Percentiles rank a stretch among this genome's conserved stretches.
Conservation (phyloP, 805 yeast species). For the Ogataea dorogensis region DNA sequence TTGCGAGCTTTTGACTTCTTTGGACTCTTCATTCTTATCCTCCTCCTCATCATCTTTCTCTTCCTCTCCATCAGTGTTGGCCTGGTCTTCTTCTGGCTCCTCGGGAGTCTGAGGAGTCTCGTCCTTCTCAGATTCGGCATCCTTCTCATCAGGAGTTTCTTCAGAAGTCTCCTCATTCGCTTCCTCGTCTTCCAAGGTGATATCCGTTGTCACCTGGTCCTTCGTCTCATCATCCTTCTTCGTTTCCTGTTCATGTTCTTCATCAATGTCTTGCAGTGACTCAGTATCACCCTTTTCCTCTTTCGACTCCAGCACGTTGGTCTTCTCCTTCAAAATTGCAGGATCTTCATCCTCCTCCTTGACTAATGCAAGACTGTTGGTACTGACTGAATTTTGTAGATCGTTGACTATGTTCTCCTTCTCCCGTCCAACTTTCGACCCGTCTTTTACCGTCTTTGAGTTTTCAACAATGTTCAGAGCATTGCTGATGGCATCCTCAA, state of each 20-base stretch:
- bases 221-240: slow-evolving; percentile 4
- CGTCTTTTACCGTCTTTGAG: slow-evolving; percentile 23
- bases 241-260: slow-evolving; percentile 1
- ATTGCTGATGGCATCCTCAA: slow-evolving; percentile 48
- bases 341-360: slow-evolving; percentile 25
- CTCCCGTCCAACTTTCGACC: slow-evolving; percentile 14
- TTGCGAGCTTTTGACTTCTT: slow-evolving; percentile 5
- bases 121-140: slow-evolving; percentile 9
- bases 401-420: slow-evolving; percentile 21
- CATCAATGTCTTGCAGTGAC: background rate
- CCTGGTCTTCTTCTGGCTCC: slow-evolving; percentile 25
- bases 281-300: slow-evolving; percentile 12
- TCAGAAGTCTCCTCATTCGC: slow-evolving; percentile 21
- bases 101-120: too few relatives aligned
- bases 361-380: slow-evolving; percentile 15
- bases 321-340: slow-evolving; percentile 15
- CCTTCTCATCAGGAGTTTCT: slow-evolving; percentile 4
- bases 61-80: slow-evolving; percentile 3
- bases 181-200: too few relatives aligned
- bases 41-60: slow-evolving; percentile 3
- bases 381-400: slow-evolving; percentile 18
- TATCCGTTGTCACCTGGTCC: too few relatives aligned
- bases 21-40: slow-evolving; percentile 1
- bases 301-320: background rate
- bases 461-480: slow-evolving; percentile 39